A percentile compares a stretch with the other conserved stretches of the same genome.
These are phyloP conservation scores for Claviceps citrina DNA, from an alignment of 2,329 filamentous ascomycete species.

Conservation along the genomic window DNA sequence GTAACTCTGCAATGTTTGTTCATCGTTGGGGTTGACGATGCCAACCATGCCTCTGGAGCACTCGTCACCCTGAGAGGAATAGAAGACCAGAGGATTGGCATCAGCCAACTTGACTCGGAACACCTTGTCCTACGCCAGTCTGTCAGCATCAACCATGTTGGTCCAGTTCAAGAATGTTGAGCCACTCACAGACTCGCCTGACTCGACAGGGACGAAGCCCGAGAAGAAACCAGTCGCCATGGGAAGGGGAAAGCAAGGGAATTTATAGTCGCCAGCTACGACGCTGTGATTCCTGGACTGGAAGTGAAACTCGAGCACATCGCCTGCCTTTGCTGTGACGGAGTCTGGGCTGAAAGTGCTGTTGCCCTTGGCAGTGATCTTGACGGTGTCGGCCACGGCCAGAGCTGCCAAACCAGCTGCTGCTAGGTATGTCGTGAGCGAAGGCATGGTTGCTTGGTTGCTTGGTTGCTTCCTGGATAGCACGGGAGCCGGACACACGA, in stretches of 20 bases:
- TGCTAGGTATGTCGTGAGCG: conserved; percentile 14
- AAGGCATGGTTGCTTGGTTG: conserved; percentile 15
- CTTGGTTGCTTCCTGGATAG: conserved; percentile 10
- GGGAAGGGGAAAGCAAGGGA: conserved; percentile 20
- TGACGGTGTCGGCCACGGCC: conserved; percentile 18
- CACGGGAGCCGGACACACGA: background rate
- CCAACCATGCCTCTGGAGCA: conserved; percentile 25
- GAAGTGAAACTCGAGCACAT: conserved; percentile 24
- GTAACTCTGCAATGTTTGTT: conserved; percentile 19
- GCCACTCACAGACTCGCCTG: conserved; percentile 15
- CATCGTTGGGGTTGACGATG: conserved; percentile 20
- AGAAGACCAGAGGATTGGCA: conserved; percentile 21
- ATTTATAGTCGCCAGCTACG: conserved; percentile 19
- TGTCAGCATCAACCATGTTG: background rate
- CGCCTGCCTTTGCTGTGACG: conserved; percentile 18
- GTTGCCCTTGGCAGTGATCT: conserved; percentile 18
- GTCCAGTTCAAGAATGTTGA: no score
- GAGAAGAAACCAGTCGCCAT: conserved; percentile 23
- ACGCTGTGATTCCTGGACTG: conserved; percentile 23
- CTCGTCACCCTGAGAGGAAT: conserved; percentile 24
- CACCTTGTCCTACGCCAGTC: conserved; percentile 16
- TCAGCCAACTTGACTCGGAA: conserved; percentile 20
- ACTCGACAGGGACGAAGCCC: conserved; percentile 17
- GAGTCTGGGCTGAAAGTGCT: conserved; percentile 20
- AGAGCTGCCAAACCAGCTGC: conserved; percentile 13